These are phyloP conservation scores for Metschnikowia shivogae DNA, from an alignment of 805 yeast species.

Conservation along the genomic window DNA sequence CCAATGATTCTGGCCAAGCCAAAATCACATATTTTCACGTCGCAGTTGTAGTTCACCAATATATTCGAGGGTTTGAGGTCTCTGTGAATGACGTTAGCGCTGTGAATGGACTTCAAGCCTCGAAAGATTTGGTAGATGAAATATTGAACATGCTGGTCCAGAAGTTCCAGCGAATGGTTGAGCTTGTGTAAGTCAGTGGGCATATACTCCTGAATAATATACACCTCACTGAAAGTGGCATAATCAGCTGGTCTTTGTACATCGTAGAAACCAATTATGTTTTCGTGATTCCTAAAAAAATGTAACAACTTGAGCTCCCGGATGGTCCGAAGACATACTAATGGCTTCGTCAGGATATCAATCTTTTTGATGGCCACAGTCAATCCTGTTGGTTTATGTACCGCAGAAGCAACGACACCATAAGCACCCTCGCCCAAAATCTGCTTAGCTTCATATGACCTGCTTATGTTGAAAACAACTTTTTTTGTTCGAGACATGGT, in stretches of 20 bases:
- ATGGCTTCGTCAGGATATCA: conserved; percentile 61
- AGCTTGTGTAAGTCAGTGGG: conserved; percentile 68
- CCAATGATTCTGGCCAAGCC: conserved; percentile 60
- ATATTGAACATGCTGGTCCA: conserved; percentile 67
- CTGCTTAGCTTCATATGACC: conserved; percentile 55
- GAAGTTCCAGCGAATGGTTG: conserved; percentile 51
- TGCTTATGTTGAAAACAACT: conserved; percentile 56
- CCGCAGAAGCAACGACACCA: conserved; percentile 71
- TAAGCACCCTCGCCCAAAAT: conserved; percentile 80
- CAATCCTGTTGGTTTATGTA: conserved; percentile 55
- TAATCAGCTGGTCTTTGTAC: conserved; percentile 59
- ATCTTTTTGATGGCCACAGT: conserved; percentile 77
- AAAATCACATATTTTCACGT: conserved; percentile 73
- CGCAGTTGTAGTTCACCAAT: conserved; percentile 65
- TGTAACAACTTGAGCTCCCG: conserved; percentile 65
- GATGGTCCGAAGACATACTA: conserved; percentile 66
- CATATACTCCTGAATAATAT: conserved; percentile 74
- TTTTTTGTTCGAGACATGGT: conserved; percentile 5
- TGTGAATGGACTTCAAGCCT: conserved; percentile 67
- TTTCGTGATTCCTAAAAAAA: conserved; percentile 65
- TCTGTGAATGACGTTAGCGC: conserved; percentile 70
- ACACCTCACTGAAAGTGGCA: conserved; percentile 66
- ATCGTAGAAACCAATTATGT: conserved; percentile 63
- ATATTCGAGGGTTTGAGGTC: conserved; percentile 75
- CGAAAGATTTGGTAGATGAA: conserved; percentile 66